A percentile compares a stretch with the other conserved stretches of the same genome.
phyloP scores from a whole-genome alignment of 805 yeast genomes.

The Hemisphaericaspora nanyangensis region DNA sequence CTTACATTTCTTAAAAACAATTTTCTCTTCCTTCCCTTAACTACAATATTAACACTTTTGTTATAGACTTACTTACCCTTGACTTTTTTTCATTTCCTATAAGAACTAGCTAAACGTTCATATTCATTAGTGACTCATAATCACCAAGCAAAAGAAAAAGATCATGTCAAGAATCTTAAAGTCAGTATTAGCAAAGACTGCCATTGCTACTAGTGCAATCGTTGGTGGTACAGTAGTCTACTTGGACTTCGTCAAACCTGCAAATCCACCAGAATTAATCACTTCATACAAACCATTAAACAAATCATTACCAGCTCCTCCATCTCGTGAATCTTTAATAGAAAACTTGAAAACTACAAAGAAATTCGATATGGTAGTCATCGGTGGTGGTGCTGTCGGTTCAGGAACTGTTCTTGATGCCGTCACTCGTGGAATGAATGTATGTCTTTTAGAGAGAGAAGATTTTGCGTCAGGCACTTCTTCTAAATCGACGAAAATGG shows the following conservation, averaged over 20 bases:
- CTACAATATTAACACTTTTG: too few relatives aligned
- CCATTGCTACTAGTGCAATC: conserved; percentile 26
- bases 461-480: conserved; percentile 94
- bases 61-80: too few relatives aligned
- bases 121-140: too few relatives aligned
- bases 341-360: conserved; percentile 40
- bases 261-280: conserved; percentile 22
- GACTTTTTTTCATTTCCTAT: too few relatives aligned
- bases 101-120: too few relatives aligned
- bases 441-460: conserved; percentile 77
- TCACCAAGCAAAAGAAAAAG: too few relatives aligned
- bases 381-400: conserved; percentile 98
- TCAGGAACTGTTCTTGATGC: conserved; percentile 93
- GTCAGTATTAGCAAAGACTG: conserved; percentile 28
- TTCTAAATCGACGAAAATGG: conserved; percentile 92
- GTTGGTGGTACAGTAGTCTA: conserved; percentile 37
- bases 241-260: conserved; percentile 37
- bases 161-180: conserved; percentile 17
- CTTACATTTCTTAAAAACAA: too few relatives aligned
- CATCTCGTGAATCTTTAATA: conserved; percentile 52
- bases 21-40: too few relatives aligned
- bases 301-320: conserved; percentile 47
- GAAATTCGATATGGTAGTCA: conserved; percentile 74
- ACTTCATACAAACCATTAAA: conserved; percentile 42
- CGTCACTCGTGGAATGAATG: conserved; percentile 83